These are phyloP conservation scores for Talaromyces ruber DNA, from an alignment of 495 filamentous ascomycete species.

Conservation along the genomic window DNA sequence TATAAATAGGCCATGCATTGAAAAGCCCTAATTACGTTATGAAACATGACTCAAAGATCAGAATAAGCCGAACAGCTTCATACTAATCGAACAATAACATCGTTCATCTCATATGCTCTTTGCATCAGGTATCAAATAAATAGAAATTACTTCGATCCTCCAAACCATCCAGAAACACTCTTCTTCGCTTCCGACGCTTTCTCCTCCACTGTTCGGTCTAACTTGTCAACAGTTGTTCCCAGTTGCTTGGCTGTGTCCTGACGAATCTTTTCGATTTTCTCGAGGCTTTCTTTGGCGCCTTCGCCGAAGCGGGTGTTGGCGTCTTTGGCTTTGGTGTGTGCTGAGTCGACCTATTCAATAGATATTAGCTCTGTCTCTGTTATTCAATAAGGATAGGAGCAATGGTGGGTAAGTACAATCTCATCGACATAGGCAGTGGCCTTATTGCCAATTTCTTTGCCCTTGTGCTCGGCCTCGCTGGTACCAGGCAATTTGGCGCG, in stretches of 20 bases:
- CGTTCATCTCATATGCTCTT: not conserved
- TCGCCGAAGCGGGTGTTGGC: conserved; percentile 50
- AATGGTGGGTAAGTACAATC: conserved; percentile 32
- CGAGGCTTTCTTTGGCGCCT: conserved; percentile 47
- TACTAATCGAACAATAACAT: not conserved
- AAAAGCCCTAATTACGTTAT: not conserved
- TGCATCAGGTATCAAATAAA: not conserved
- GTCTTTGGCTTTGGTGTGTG: conserved; percentile 49
- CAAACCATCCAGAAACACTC: conserved; percentile 72
- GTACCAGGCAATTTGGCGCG: conserved; percentile 50
- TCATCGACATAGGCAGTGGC: conserved; percentile 47
- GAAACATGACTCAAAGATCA: not conserved
- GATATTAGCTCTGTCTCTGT: not conserved
- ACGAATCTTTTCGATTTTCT: conserved; percentile 59
- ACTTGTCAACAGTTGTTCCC: conserved; percentile 32
- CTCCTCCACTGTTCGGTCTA: conserved; percentile 68
- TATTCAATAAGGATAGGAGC: too few relatives aligned
- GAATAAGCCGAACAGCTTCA: not conserved
- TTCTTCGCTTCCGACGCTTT: conserved; percentile 72
- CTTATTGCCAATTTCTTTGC: conserved; percentile 40
- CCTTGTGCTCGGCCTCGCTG: conserved; percentile 41
- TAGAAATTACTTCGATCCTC: conserved; percentile 47
- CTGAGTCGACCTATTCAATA: conserved; percentile 47
- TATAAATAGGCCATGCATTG: not conserved
- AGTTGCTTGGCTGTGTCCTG: conserved; percentile 27